Evolutionary conservation across 73 alveolate genomes (phyloP), one percentile per base, ranked within the genome.

Genomic region (Paramecium tetraurelia): DNA sequence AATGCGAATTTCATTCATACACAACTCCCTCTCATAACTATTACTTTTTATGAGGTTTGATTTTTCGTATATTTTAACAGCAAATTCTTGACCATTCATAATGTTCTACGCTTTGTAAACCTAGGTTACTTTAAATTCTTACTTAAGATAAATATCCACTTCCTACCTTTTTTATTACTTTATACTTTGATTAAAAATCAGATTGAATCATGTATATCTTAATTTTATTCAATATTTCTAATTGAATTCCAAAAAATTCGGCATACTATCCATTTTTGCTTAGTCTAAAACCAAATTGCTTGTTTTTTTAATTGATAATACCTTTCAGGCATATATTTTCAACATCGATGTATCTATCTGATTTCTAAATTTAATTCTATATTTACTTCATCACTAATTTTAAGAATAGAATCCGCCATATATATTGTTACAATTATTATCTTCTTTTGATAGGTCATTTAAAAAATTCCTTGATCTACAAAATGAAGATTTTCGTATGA

Each of bases 1-100:
- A 41, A 88, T 68, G 2, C 58, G 18, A n/a, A 88, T 68, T 71
- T 88, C 94, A 33, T 71, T 71, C 43, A 71, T 27, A 22, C 21
- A 24, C 9, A 10, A 59, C 43, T 59, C 83, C 43, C 20, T 59
- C 43, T 59, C 48, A 22, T 59, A 59, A 33, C 14, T 59, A 22
- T 4, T 33, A 59, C 83, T 59, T 59, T 59, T 59, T 22, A 11
- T 59, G 2, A 59, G 43, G 5, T 8, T 59, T 33, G 7, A 22
- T 22, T 59, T 59, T 18, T 59, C 43, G 24, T 29, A 24, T 18
- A 59, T 59, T 18, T 59, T 59, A 21, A 33, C 46, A 22, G 83
- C 83, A 59, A 9, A 59, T 33, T 59, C 43, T 18, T 59, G 24
- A 0, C 83, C 83, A 59, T 18, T 59, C 9, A 59, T 59, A 24